Conservation (phyloP, 306 rosid genomes). For the Medicago truncatula region MtrunA17r5.0-ANR NC_053044.1:45643001-45643500, state of each 20-base stretch:
- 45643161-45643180: conserved; percentile 74
- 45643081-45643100: conserved; percentile 7
- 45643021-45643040: conserved; percentile 49
- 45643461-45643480: not conserved
- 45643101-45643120: conserved; percentile 20
- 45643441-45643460: conserved; percentile 3
- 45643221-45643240: conserved; percentile 30
- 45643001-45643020: conserved; percentile 58
- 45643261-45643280: too few relatives aligned
- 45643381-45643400: not conserved
- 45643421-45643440: not conserved
- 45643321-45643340: not conserved
- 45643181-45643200: conserved; percentile 80
- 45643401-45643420: not conserved
- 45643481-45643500: conserved; percentile 37
- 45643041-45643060: conserved; percentile 14
- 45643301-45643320: not conserved
- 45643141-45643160: conserved; percentile 97
- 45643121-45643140: conserved; percentile 65
- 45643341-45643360: conserved; percentile 30
- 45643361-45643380: conserved; percentile 12
- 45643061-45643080: conserved; percentile 17
- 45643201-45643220: conserved; percentile 42
- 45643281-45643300: not conserved
- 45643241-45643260: too few relatives aligned